Evolutionary conservation across 1,139 yeast genomes (phyloP).

Genomic region (Debaryomyces sp.): DNA sequence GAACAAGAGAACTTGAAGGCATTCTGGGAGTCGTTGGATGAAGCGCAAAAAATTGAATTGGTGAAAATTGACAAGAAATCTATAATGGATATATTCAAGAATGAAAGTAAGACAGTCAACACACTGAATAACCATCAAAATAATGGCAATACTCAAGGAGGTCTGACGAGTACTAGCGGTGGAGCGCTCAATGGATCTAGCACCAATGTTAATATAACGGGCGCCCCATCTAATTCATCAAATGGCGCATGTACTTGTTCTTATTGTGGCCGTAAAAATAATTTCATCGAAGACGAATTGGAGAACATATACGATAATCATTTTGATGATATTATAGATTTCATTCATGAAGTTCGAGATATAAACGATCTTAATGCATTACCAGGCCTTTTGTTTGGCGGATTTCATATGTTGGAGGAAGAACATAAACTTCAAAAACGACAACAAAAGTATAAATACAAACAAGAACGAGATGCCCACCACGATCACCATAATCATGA

Average conservation of each 20-base stretch:
- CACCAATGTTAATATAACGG: constrained; percentile 12
- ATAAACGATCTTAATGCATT: constrained; percentile 44
- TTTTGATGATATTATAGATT: constrained; percentile 51
- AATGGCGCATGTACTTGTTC: constrained; percentile 64
- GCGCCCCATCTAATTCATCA: constrained; percentile 10
- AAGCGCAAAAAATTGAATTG: constrained; percentile 61
- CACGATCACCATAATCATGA: constrained; percentile 3
- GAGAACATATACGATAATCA: constrained; percentile 59
- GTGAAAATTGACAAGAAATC: constrained; percentile 72
- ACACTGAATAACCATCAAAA: constrained; percentile 7
- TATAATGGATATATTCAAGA: constrained; percentile 63
- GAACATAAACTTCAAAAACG: constrained; percentile 37
- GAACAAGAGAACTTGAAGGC: constrained; percentile 59
- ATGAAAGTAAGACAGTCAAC: constrained; percentile 23
- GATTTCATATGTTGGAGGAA: constrained; percentile 43
- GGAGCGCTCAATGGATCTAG: constrained; percentile 6
- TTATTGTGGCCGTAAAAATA: constrained; percentile 77
- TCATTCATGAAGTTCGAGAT: constrained; percentile 43
- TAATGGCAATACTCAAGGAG: constrained; percentile 8
- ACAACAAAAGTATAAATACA: constrained; percentile 25
- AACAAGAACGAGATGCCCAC: constrained; percentile 8
- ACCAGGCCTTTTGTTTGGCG: constrained; percentile 44
- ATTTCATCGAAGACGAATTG: constrained; percentile 77
- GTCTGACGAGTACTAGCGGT: constrained; percentile 3
- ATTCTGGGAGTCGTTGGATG: constrained; percentile 73